These are phyloP conservation scores for Alternaria sp. DNA, from an alignment of 2,329 filamentous ascomycete genomes.

Conservation along the genomic window DNA sequence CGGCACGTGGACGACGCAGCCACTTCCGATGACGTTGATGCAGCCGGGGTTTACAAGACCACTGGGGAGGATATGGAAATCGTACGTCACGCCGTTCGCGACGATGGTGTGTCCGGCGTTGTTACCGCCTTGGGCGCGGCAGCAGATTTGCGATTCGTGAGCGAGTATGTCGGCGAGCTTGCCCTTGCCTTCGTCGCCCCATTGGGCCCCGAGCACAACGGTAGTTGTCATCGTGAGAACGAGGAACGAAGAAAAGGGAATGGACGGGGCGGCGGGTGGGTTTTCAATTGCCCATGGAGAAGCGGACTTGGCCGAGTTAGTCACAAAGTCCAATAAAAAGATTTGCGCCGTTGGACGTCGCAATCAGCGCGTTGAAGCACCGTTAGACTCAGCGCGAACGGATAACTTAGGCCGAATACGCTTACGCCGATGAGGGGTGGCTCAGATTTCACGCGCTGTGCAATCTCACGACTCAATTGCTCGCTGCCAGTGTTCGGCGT, in stretches of 20 bases:
- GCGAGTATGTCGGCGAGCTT: constrained; percentile 68
- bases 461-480: background rate
- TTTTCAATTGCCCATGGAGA: constrained; percentile 31
- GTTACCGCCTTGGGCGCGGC: constrained; percentile 68
- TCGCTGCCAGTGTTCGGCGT: background rate
- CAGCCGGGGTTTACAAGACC: constrained; percentile 76
- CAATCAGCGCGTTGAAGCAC: constrained; percentile 1
- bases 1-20: constrained; percentile 75
- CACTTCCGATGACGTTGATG: constrained; percentile 73
- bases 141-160: constrained; percentile 64
- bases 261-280: constrained; percentile 27
- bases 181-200: constrained; percentile 68
- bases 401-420: background rate
- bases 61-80: constrained; percentile 58
- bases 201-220: constrained; percentile 68
- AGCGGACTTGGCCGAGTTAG: constrained; percentile 27
- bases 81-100: constrained; percentile 58
- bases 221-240: constrained; percentile 58
- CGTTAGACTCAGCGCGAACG: background rate
- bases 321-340: constrained; percentile 31
- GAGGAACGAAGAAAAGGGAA: constrained; percentile 16
- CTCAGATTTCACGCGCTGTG: background rate
- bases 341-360: constrained; percentile 28
- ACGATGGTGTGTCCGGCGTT: constrained; percentile 62
- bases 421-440: background rate